These are phyloP conservation scores for Akanthomyces muscarius DNA, from an alignment of 2,329 filamentous ascomycete species.

Conservation along the genomic window DNA sequence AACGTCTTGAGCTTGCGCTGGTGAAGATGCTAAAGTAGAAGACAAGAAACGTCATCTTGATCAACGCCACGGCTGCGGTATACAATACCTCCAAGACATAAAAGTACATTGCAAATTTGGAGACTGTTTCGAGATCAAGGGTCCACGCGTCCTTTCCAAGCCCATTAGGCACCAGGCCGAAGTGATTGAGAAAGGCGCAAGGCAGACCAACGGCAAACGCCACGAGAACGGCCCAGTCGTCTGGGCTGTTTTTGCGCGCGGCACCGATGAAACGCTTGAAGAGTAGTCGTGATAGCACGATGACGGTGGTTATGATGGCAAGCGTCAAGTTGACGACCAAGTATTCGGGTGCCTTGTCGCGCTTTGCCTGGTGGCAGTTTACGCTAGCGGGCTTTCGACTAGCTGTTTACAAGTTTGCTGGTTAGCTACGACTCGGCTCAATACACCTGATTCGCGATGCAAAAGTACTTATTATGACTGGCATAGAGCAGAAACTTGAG, in stretches of 20 bases:
- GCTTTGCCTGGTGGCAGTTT: background rate
- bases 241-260: constrained; percentile 29
- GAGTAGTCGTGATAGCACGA: constrained; percentile 33
- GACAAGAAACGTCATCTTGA: constrained; percentile 45
- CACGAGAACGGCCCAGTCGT: constrained; percentile 28
- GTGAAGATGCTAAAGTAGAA: constrained; percentile 50
- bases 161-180: constrained; percentile 30
- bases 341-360: constrained; percentile 28
- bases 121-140: constrained; percentile 35
- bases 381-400: background rate
- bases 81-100: constrained; percentile 38
- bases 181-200: constrained; percentile 24
- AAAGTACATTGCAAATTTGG: constrained; percentile 36
- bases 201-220: constrained; percentile 25
- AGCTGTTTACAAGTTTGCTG: background rate
- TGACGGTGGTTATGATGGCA: constrained; percentile 30
- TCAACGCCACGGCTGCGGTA: constrained; percentile 37
- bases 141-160: constrained; percentile 44
- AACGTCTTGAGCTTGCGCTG: constrained; percentile 3
- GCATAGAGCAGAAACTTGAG: background rate
- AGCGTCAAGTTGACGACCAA: constrained; percentile 28
- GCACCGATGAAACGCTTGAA: constrained; percentile 27
- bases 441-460: background rate
- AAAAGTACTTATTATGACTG: background rate
- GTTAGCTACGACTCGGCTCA: background rate